A percentile compares a stretch with the other conserved stretches of the same genome.
Evolutionary conservation across 2,329 filamentous ascomycete genomes (phyloP).

Genomic region (Xylaria multiplex): DNA sequence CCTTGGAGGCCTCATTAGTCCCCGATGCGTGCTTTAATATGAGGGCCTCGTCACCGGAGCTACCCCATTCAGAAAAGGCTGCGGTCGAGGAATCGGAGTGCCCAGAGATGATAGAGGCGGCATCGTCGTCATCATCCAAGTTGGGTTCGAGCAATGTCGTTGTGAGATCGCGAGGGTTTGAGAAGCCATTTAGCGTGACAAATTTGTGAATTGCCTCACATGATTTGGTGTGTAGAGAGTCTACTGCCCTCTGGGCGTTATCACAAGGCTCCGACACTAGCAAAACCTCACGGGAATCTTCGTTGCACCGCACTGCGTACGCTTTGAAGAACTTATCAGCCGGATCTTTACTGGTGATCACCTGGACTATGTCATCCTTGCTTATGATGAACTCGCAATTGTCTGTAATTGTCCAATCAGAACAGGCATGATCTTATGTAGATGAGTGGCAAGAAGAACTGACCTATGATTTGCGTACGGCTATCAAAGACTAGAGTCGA

Average conservation of each 20-base stretch:
- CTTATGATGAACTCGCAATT: constrained; percentile 48
- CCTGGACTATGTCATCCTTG: constrained; percentile 43
- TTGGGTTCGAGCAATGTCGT: constrained; percentile 27
- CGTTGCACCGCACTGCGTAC: constrained; percentile 42
- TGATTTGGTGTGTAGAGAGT: constrained; percentile 46
- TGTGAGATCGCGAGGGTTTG: constrained; percentile 38
- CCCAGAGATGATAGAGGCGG: constrained; percentile 42
- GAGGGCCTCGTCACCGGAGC: constrained; percentile 44
- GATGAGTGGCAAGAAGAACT: constrained; percentile 19
- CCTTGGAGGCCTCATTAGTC: constrained; percentile 6
- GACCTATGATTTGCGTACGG: constrained; percentile 45
- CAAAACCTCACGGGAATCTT: constrained; percentile 40
- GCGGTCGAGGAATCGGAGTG: constrained; percentile 42
- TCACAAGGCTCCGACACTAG: constrained; percentile 42
- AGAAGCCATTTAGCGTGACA: constrained; percentile 44
- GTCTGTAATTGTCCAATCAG: constrained; percentile 38
- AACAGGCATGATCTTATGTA: constrained; percentile 17
- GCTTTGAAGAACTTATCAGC: constrained; percentile 41
- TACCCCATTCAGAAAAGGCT: constrained; percentile 43
- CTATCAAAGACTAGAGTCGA: constrained; percentile 39
- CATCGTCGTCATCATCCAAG: constrained; percentile 40
- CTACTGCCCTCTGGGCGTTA: constrained; percentile 39
- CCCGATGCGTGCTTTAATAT: constrained; percentile 12
- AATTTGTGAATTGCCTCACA: constrained; percentile 45
- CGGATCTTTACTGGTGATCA: constrained; percentile 42